Evolutionary conservation across 257 asterid species (phyloP), one percentile per base, ranked within the genome.

Genomic region (Solanum sitiens): DNA sequence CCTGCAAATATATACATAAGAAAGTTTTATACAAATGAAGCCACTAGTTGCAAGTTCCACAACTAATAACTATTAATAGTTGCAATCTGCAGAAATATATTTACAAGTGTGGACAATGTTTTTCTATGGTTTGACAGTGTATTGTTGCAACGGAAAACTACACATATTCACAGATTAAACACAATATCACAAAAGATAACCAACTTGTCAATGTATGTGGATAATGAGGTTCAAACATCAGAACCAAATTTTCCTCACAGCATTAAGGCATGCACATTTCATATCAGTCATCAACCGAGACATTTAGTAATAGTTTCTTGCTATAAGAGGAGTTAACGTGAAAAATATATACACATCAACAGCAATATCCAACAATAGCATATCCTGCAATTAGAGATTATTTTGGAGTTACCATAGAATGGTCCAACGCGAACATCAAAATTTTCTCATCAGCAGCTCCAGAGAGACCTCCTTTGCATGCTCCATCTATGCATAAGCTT

Each of bases 401-500:
- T 3, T 87, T 70, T 65, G 44, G 79, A 65, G 65, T 83, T 89
- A 92, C 94, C 53, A 42, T 84, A 6, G 94, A 90, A 87, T 93
- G 90, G 88, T 95, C 96, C 94, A 95, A 74, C n/a, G 90, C 86
- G 88, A 97, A 97, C 86, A 90, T 88, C 88, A 94, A 92, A 45
- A 94, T 87, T 88, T 92, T 95, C 30, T 95, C 98, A 85, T 96
- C 99, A 83, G 98, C 99, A 77, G 97, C 94, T 86, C 98, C 97
- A 47, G 97, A 94, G 61, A 95, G 90, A 77, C 99, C 99, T 83
- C 98, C 99, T 83, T 90, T 84, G 86, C 97, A 91, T 74, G 92
- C 92, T 72, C 83, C 87, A 77, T 95, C 97, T 47, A 97, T 21
- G 35, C 89, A 92, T 86, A 97, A 87, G 91, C 95, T 94, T 61